phyloP scores from a whole-genome alignment of 805 yeast species.

The Suhomyces sp. region DNA sequence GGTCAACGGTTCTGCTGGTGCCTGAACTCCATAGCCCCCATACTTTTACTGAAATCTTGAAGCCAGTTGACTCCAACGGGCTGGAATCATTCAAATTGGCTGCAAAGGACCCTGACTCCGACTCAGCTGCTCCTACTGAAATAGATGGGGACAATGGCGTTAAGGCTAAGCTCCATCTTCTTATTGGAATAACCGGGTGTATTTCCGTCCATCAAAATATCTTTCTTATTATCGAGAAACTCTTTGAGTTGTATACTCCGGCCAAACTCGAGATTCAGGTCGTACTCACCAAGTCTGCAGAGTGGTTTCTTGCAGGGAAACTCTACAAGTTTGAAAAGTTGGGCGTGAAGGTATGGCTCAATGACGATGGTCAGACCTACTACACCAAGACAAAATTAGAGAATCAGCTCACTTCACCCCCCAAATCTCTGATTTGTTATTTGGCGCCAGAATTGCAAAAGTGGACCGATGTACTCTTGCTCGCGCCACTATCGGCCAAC shows the following conservation, averaged over 20 bases:
- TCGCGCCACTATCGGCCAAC: slow-evolving; percentile 26
- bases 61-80: too few relatives aligned
- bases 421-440: neutral
- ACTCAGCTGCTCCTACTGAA: too few relatives aligned
- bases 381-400: slow-evolving; percentile 9
- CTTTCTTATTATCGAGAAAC: slow-evolving; percentile 22
- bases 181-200: slow-evolving; percentile 28
- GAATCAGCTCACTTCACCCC: neutral
- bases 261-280: slow-evolving; percentile 25
- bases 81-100: too few relatives aligned
- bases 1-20: too few relatives aligned
- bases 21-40: too few relatives aligned
- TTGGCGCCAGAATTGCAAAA: slow-evolving; percentile 20
- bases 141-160: too few relatives aligned
- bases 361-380: slow-evolving; percentile 19
- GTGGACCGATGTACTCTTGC: slow-evolving; percentile 28
- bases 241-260: slow-evolving; percentile 21
- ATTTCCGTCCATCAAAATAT: slow-evolving; percentile 21
- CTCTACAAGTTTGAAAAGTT: slow-evolving; percentile 19
- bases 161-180: slow-evolving; percentile 21
- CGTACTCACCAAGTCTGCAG: slow-evolving; percentile 24
- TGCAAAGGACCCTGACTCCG: too few relatives aligned
- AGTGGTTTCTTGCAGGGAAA: slow-evolving; percentile 19
- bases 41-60: too few relatives aligned
- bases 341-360: slow-evolving; percentile 27